Percentiles rank a stretch among this genome's conserved stretches.
Evolutionary conservation across 208 protist genomes (phyloP).

Genomic region (Trypanosoma grayi): DNA sequence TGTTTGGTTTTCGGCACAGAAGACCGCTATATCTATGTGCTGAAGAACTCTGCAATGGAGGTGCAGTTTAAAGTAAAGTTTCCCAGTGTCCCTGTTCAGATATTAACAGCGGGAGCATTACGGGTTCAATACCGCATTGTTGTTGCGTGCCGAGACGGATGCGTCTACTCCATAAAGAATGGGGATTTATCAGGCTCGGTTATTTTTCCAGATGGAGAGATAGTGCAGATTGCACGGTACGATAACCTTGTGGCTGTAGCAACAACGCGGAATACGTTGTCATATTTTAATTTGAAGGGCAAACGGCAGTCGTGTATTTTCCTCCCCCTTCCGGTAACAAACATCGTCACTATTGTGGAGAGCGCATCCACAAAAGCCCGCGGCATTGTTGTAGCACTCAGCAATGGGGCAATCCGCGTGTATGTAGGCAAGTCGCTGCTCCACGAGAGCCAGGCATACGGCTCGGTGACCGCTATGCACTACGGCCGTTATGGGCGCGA

Average conservation of each 20-base stretch:
- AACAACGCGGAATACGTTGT: constrained; percentile 84
- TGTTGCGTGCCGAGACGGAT: constrained; percentile 88
- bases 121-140: constrained; percentile 92
- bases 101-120: constrained; percentile 71
- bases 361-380: constrained; percentile 47
- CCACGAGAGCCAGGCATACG: constrained; percentile 76
- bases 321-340: constrained; percentile 69
- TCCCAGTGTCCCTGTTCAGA: constrained; percentile 58
- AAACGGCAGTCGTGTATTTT: constrained; percentile 77
- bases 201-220: constrained; percentile 89
- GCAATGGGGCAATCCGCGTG: constrained; percentile 90
- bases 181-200: constrained; percentile 63
- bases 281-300: constrained; percentile 90
- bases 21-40: constrained; percentile 72
- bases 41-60: constrained; percentile 48
- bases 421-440: constrained; percentile 87
- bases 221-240: constrained; percentile 76
- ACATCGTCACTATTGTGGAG: constrained; percentile 69
- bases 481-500: constrained; percentile 93
- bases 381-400: constrained; percentile 88
- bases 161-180: constrained; percentile 93
- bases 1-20: constrained; percentile 94
- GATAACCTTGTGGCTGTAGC: constrained; percentile 88
- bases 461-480: constrained; percentile 80
- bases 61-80: constrained; percentile 65